Evolutionary conservation across 2,329 filamentous ascomycete genomes (phyloP).

Genomic region (Lecanosticta acicola): DNA sequence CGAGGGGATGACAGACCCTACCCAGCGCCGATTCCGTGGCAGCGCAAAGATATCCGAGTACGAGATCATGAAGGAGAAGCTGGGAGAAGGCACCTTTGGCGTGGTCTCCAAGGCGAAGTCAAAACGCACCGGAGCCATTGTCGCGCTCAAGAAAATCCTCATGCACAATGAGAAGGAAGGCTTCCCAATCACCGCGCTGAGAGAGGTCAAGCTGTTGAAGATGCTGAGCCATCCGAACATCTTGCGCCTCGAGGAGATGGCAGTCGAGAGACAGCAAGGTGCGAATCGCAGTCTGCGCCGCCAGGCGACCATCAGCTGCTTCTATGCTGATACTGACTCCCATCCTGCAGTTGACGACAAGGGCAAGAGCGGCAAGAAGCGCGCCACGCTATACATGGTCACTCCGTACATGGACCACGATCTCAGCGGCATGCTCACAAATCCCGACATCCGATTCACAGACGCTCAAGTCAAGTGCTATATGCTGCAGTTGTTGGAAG

Average conservation of each 20-base stretch:
- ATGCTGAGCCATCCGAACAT: conserved; percentile 88
- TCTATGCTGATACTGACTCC: conserved; percentile 8
- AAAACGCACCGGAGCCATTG: conserved; percentile 64
- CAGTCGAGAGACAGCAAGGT: conserved; percentile 78
- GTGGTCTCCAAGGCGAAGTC: conserved; percentile 89
- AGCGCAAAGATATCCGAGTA: conserved; percentile 81
- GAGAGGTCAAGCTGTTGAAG: conserved; percentile 96
- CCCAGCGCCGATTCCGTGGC: conserved; percentile 63
- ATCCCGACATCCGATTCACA: conserved; percentile 80
- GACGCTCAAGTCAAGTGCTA: conserved; percentile 97
- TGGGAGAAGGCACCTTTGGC: conserved; percentile 94
- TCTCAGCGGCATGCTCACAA: conserved; percentile 92
- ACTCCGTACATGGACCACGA: conserved; percentile 99
- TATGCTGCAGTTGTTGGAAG: conserved; percentile 85
- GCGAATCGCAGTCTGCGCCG: conserved; percentile 32
- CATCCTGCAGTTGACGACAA: conserved; percentile 26
- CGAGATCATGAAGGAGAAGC: conserved; percentile 66
- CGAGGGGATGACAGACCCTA: conserved; percentile 40
- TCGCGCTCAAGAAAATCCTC: conserved; percentile 95
- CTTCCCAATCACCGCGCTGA: conserved; percentile 95
- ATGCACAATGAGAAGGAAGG: conserved; percentile 99
- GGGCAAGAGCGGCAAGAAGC: conserved; percentile 44
- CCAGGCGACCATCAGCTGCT: conserved; percentile 1
- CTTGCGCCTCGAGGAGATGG: conserved; percentile 87
- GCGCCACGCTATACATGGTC: conserved; percentile 94